Evolutionary conservation across 2,329 filamentous ascomycete genomes (phyloP), one percentile per base, ranked within the genome.

Genomic region (Bipolaris victoriae): DNA sequence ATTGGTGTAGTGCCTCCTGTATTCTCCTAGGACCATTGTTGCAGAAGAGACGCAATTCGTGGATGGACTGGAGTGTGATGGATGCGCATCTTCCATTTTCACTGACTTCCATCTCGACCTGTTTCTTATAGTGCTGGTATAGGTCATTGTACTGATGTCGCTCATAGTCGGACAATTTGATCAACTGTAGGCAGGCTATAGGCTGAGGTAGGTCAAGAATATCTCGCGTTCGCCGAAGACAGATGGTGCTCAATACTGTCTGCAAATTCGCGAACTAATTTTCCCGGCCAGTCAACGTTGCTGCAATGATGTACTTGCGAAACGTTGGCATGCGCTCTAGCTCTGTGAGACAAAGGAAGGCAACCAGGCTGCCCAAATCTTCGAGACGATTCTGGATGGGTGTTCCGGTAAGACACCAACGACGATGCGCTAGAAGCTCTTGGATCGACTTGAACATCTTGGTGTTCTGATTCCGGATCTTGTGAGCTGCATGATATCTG

Each of bases 341-440:
- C 22, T 45, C 45, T 15, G 60, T 55, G 7, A 62, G 40, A 33
- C 53, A 55, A 13, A 65, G 45, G 33, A 65, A 65, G 9, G 43
- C 41, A 13, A 56, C 55, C 0, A 81, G 62, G 0, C 77, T 66
- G 0, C 75, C 77, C 22, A 73, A 76, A 56, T 81, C 78, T 18
- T 80, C 73, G 0, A 81, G 64, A 0, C 65, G 67, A 48, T 81
- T 67, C 46, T 67, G 64, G 29, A 67, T 65, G 11, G 64, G 64
- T 18, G 64, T 67, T 48, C 63, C 61, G 15, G 64, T 65, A 2
- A 65, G 45, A 47, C 59, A 62, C 63, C 57, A 63, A 7, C 63
- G 63, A 24, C 31, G 45, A n/a, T 60, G 33, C 15, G 57, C 54
- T 16, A 37, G 16, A 11, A 67, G 46, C 3, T 16, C 24, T 33